Percentiles rank a stretch among this genome's conserved stretches.
phyloP scores from a whole-genome alignment of 176 grass and related monocot genomes.

The Tuctoria greenei region DNA sequence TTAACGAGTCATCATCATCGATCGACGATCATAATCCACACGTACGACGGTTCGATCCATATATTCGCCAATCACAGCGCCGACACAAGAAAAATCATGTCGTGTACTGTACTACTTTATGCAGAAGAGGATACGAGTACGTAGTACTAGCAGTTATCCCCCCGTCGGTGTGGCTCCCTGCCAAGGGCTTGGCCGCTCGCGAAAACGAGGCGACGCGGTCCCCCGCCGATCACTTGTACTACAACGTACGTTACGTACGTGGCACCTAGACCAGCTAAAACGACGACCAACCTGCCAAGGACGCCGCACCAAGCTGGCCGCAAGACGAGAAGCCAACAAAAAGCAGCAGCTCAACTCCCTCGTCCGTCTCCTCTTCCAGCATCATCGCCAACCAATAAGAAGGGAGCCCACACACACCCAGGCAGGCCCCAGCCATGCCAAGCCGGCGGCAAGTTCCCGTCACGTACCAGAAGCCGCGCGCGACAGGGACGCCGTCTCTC shows the following conservation, averaged over 20 bases:
- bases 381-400: neutral
- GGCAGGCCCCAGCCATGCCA: too few species aligned
- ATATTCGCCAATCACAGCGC: neutral
- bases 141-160: neutral
- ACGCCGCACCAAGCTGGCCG: too few species aligned
- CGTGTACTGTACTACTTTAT: too few species aligned
- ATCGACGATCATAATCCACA: neutral
- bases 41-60: neutral
- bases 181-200: too few species aligned
- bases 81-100: too few species aligned
- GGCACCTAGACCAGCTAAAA: neutral
- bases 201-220: too few species aligned
- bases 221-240: too few species aligned
- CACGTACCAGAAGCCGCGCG: neutral
- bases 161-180: neutral
- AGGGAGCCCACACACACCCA: neutral
- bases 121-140: neutral
- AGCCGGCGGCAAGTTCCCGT: neutral
- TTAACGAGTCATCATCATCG: neutral
- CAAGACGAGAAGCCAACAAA: neutral
- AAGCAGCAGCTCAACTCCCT: neutral
- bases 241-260: neutral
- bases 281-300: too few species aligned
- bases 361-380: neutral
- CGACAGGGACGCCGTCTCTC: neutral